Evolutionary conservation across 2,329 filamentous ascomycete species (phyloP).

Genomic region (Colletotrichum theobromicola): DNA sequence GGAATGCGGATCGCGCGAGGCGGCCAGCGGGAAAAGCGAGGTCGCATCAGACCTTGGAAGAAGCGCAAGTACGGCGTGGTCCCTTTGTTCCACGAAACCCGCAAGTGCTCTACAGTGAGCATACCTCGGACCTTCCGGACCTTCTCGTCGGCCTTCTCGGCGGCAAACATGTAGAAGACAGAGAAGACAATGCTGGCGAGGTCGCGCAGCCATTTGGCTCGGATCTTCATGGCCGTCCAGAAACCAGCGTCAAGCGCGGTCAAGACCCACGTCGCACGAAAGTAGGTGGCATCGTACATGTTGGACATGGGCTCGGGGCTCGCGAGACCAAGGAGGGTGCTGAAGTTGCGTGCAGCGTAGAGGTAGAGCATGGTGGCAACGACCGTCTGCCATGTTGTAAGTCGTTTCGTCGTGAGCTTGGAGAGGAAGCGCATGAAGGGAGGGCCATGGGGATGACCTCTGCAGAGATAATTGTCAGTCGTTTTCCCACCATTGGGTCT

Average conservation of each 20-base stretch:
- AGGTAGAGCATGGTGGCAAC: slow-evolving; percentile 89
- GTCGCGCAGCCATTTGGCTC: slow-evolving; percentile 78
- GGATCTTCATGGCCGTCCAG: slow-evolving; percentile 97
- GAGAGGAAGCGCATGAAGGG: slow-evolving; percentile 76
- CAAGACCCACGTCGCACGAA: slow-evolving; percentile 94
- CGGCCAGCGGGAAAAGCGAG: slow-evolving; percentile 79
- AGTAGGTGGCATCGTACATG: slow-evolving; percentile 91
- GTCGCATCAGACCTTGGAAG: slow-evolving; percentile 74
- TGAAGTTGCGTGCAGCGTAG: slow-evolving; percentile 91
- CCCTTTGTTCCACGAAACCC: slow-evolving; percentile 95
- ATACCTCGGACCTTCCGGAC: slow-evolving; percentile 87
- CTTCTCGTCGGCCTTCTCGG: slow-evolving; percentile 95
- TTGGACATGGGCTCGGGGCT: slow-evolving; percentile 93
- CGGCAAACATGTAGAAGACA: slow-evolving; percentile 88
- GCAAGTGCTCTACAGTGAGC: slow-evolving; percentile 87
- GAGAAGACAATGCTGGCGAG: slow-evolving; percentile 84
- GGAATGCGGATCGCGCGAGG: slow-evolving; percentile 86
- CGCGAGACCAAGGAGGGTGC: slow-evolving; percentile 87
- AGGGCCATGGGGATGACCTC: slow-evolving; percentile 89
- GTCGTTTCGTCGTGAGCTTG: slow-evolving; percentile 67
- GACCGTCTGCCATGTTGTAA: slow-evolving; percentile 90
- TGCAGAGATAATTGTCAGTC: slow-evolving; percentile 36
- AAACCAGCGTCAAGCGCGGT: slow-evolving; percentile 96
- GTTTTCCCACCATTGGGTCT: neutral
- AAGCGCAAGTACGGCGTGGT: slow-evolving; percentile 84